phyloP scores from a whole-genome alignment of 2,329 filamentous ascomycete species.

The Amylocarpus encephaloides region DNA sequence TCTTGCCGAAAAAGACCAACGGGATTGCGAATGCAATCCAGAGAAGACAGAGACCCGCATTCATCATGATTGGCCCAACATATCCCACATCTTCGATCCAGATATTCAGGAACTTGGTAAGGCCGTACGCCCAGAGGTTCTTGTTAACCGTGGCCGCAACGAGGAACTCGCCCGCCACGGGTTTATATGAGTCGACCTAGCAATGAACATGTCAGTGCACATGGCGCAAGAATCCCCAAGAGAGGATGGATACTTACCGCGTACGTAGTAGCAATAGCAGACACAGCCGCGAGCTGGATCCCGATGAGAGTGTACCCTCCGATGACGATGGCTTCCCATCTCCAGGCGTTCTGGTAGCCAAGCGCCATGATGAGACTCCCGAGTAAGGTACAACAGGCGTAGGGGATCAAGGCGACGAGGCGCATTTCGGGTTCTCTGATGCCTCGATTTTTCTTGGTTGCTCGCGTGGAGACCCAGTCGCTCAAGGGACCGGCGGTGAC shows the following conservation, averaged over 20 bases:
- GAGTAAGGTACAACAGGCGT: constrained; percentile 40
- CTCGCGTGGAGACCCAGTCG: constrained; percentile 31
- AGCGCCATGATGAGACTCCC: too few species aligned
- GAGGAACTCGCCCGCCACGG: constrained; percentile 52
- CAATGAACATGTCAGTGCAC: constrained; percentile 40
- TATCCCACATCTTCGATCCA: constrained; percentile 46
- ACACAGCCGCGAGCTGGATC: constrained; percentile 54
- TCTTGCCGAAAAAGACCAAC: too few species aligned
- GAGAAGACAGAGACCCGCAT: too few species aligned
- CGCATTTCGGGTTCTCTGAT: constrained; percentile 35
- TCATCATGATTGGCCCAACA: constrained; percentile 53
- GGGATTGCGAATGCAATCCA: too few species aligned
- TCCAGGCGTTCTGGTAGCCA: constrained; percentile 47
- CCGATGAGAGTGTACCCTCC: constrained; percentile 50
- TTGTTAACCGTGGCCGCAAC: constrained; percentile 58
- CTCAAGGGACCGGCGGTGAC: constrained; percentile 43
- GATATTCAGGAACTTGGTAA: constrained; percentile 47
- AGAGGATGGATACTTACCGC: not conserved
- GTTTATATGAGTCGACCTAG: constrained; percentile 60
- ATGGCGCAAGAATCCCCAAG: not conserved
- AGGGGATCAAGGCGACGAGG: constrained; percentile 30
- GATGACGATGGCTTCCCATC: constrained; percentile 49
- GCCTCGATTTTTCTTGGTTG: constrained; percentile 29
- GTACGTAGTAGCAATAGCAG: constrained; percentile 42
- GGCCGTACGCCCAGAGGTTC: constrained; percentile 57